Base-by-base conservation (phyloP, 2,329 filamentous ascomycete species). In the Tolypocladium cylindrosporum region DNA sequence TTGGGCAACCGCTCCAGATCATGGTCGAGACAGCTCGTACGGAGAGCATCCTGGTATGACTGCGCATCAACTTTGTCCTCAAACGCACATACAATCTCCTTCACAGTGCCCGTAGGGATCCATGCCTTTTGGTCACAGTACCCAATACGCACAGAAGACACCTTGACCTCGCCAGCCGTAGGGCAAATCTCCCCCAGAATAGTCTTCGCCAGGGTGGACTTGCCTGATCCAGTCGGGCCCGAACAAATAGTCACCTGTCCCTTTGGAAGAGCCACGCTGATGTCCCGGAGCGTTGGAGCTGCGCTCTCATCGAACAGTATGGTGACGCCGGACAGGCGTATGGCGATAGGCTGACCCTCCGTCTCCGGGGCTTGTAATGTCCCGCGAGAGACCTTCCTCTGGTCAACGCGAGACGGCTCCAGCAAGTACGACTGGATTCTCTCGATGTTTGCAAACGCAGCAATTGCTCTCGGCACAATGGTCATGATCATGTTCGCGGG, bases 401-500 rank as follows among this genome's bases (percentile, higher is more conserved):
- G 43, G 27, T 48, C 43, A 27, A 48, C 14, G 13, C 43, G 43
- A 31, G 24, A 31, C 7, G 24, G 43, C 24, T 48, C 43, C 24
- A 48, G 43, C 24, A 48, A 48, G n/a, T 48, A 48, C 43, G 43
- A 31, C 6, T 48, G 43, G 14, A 48, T 48, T 19, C 43, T 48
- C 43, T 48, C 43, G 16, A 48, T 3, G 14, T 48, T 48, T 31
- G 43, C 43, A 31, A 48, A 48, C 7, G 1, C 56, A 37, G 41
- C 52, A 54, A 54, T 19, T 13, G 52, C 52, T 54, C 37, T 21
- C 0, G 61, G 61, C 6, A 61, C 54, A 39, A 62, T 60, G 11
- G 61, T 60, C 61, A 62, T 62, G 48, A 62, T 57, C 61, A 62
- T 61, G 57, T 62, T 62, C n/a, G 61, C 61, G 4, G 61, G 60